Base-by-base conservation (phyloP, 805 yeast genomes). In the Lachancea kluyveri region DNA sequence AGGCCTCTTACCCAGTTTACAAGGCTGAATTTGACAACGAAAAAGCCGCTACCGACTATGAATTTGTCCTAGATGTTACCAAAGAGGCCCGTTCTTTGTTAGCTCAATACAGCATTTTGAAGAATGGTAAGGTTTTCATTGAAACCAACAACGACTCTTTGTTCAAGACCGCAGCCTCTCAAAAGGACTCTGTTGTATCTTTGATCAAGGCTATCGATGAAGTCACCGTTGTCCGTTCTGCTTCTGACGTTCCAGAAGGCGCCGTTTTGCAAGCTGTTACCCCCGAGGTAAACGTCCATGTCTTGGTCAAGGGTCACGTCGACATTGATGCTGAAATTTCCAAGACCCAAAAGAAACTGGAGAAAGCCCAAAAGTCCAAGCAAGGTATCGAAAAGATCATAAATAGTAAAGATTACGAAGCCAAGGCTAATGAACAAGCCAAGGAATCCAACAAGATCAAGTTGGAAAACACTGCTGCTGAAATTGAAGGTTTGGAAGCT, bases 251-350 rank as follows among this genome's bases (percentile, higher is more conserved):
- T 40, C 96, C 96, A 46, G 74, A 77, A 39, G 98, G 98, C 27
- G 84, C 95, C 60, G 96, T 90, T 25, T 72, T 87, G 44, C 78
- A 77, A 46, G 74, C 94, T 35, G 85, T 90, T 37, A 74, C 76
- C 37, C 80, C 94, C 29, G 81, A 74, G 34, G 77, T 85, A 57
- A 79, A 77, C 39, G 97, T 88, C 13, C 95, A 86, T 51, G 74
- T 90, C 18, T 70, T 92, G 57, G 96, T 90, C 36, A 88, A 86
- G 70, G 98, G 97, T 33, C 88, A 82, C 56, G 78, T 92, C 46
- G 96, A 90, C 59, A 73, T 88, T 46, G 96, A 87, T 50, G 81
- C 81, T 35, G 97, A 92, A 65, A 83, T 92, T 50, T 54, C 67
- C 46, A 92, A 90, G 71, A 92, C 87, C 22, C 60, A 67, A 50